A percentile compares a stretch with the other conserved stretches of the same genome.
Evolutionary conservation across 2,329 filamentous ascomycete genomes (phyloP).

Genomic region (Ophiostoma quercus): DNA sequence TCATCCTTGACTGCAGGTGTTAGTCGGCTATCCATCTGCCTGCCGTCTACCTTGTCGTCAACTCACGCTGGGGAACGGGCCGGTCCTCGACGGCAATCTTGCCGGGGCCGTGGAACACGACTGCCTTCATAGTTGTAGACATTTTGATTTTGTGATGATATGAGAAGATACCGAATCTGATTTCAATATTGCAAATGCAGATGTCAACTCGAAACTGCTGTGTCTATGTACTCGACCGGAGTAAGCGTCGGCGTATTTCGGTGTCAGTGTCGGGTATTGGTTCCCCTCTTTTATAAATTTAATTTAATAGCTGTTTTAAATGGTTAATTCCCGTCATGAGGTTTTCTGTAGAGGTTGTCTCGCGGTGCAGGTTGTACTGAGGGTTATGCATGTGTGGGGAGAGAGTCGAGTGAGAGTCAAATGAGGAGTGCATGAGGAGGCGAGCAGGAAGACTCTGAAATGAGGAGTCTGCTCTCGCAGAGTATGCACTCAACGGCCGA

Average conservation of each 20-base stretch:
- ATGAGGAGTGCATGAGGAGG: conserved; percentile 4
- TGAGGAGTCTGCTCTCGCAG: background rate
- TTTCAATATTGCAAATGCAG: background rate
- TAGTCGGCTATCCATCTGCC: background rate
- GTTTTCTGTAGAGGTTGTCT: background rate
- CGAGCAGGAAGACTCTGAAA: background rate
- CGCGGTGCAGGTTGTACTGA: background rate
- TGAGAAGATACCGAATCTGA: background rate
- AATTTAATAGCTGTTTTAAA: background rate
- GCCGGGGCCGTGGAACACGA: conserved; percentile 76
- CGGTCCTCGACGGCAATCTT: conserved; percentile 73
- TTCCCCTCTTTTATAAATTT: conserved; percentile 1
- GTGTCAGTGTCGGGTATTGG: background rate
- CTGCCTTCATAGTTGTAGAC: conserved; percentile 71
- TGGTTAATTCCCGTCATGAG: background rate
- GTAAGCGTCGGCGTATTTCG: background rate
- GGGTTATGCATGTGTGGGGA: background rate
- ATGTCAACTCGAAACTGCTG: background rate
- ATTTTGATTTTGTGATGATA: background rate
- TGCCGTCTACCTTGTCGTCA: background rate
- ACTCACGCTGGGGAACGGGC: conserved; percentile 62
- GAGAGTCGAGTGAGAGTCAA: background rate
- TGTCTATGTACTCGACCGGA: background rate
- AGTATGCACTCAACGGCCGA: background rate
- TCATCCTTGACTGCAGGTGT: conserved; percentile 53